phyloP scores from a whole-genome alignment of 345 rosid genomes.

The Ceriops tagal region DNA sequence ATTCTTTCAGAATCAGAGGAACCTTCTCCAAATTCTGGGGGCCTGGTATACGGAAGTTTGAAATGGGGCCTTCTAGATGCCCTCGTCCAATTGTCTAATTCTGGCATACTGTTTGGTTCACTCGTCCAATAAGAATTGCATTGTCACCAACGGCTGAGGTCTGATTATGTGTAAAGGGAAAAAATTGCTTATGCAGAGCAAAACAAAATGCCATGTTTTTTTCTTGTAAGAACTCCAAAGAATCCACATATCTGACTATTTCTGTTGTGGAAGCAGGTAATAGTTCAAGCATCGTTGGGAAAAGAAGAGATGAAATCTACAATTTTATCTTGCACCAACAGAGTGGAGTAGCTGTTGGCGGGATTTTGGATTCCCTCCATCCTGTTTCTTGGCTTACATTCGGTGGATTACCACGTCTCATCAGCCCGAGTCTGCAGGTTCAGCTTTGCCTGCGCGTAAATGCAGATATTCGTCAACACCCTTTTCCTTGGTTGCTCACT shows the following conservation, averaged over 20 bases:
- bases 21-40: too few species aligned
- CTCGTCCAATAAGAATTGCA: too few species aligned
- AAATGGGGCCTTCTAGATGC: too few species aligned
- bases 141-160: neutral
- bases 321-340: constrained; percentile 70
- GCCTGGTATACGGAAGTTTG: too few species aligned
- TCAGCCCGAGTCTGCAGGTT: too few species aligned
- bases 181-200: neutral
- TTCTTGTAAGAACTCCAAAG: neutral
- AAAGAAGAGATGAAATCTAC: constrained; percentile 82
- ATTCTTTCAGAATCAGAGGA: too few species aligned
- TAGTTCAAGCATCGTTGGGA: constrained; percentile 65
- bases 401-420: neutral
- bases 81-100: too few species aligned
- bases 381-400: neutral
- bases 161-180: neutral
- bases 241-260: neutral
- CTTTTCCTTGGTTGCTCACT: too few species aligned
- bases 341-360: constrained; percentile 46
- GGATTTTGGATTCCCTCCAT: neutral
- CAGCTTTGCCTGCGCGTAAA: too few species aligned
- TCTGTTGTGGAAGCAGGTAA: constrained; percentile 46
- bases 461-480: too few species aligned
- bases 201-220: too few species aligned
- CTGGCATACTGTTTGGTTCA: too few species aligned